Evolutionary conservation across 1,284 basidiomycete genomes (phyloP), one percentile per base, ranked within the genome.

Genomic region (Cutaneotrichosporon mucoides): DNA sequence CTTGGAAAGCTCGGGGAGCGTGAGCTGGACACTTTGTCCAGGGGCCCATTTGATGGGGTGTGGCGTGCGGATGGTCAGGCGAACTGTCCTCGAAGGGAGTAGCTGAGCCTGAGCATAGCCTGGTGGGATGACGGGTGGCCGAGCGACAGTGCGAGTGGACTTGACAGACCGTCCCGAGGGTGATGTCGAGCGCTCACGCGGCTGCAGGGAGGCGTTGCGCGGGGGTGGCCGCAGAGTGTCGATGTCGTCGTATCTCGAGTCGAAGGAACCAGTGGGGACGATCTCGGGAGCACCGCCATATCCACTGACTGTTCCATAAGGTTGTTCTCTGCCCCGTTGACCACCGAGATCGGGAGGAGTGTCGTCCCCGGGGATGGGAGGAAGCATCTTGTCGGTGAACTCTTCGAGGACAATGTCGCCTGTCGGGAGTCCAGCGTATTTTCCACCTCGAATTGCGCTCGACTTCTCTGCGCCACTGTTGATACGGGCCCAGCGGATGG

Each of bases 21-120:
- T 85, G 61, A 93, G 82, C 24, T 89, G 81, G 66, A 92, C 66
- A 44, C 66, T 69, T 54, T 76, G 75, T 5, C 91, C 91, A 0
- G 90, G 86, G 5, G 84, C 81, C 89, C 89, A 92, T 0, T 80
- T 76, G 53, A 88, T 73, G 52, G 82, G 82, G 0, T 82, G 81
- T 0, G 86, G 83, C 0, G 87, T 83, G 45, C 86, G 80, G 43
- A 91, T 79, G 0, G 88, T 86, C 16, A 93, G 75, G 16, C 90
- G 86, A 15, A 93, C 76, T 3, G 87, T 90, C 13, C 85, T 82
- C 3, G 90, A 91, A 0, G 90, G 86, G 10, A 93, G 80, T 2
- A 92, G 80, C 69, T 91, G 88, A 1, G 85, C 88, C 55, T 88
- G 85, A 1, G 86, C 88, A 73, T 83, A 90, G 2, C 77, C 77